These are phyloP conservation scores for Wallacemonas sp. DNA, from an alignment of 208 protist species.

Conservation along the genomic window DNA sequence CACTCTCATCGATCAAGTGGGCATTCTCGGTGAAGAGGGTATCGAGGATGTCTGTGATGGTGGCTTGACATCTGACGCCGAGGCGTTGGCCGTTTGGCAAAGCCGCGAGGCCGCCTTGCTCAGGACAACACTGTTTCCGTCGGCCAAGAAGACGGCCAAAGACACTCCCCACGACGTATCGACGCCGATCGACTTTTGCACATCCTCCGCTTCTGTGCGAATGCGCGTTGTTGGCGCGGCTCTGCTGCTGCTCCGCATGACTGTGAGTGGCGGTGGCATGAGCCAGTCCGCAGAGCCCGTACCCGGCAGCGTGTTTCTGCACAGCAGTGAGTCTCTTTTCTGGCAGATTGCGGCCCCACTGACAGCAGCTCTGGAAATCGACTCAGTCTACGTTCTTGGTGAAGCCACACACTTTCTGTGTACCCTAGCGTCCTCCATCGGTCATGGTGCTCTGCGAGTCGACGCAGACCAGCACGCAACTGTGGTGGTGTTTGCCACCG, in stretches of 20 bases:
- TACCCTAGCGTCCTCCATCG: neutral
- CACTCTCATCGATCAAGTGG: neutral
- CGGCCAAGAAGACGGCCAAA: no score
- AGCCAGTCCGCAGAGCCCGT: no score
- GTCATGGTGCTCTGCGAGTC: neutral
- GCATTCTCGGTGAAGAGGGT: neutral
- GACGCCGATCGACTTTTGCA: no score
- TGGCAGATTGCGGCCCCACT: neutral
- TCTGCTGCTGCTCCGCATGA: neutral
- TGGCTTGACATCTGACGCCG: no score
- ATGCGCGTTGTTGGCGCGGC: neutral
- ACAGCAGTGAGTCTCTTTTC: neutral
- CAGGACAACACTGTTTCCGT: neutral
- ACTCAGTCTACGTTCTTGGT: neutral
- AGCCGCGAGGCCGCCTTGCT: neutral
- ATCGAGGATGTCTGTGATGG: no score
- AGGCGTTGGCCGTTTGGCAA: slow-evolving; percentile 1
- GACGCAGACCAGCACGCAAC: neutral
- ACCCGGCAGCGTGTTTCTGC: no score
- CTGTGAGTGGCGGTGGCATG: neutral
- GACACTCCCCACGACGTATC: no score
- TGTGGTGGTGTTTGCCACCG: neutral
- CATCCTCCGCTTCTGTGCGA: neutral
- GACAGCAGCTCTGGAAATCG: neutral
- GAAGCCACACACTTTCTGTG: neutral